These are phyloP conservation scores for Guillardia theta DNA, from an alignment of 78 protist species.

Conservation along the genomic window DNA sequence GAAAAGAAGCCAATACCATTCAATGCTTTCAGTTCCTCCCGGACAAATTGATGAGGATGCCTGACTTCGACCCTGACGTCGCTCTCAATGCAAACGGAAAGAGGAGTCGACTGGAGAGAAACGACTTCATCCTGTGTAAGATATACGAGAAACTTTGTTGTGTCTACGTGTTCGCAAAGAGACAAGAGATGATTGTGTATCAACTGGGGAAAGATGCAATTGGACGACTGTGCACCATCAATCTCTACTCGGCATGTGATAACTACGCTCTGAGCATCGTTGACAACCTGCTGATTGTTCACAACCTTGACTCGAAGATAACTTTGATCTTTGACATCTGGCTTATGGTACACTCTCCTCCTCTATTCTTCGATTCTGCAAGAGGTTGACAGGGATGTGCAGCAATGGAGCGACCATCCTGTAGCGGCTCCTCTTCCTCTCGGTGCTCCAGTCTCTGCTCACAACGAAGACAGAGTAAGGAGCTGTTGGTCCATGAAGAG, in stretches of 20 bases:
- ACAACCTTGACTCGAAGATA: neutral
- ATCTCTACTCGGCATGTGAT: neutral
- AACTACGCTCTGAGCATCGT: neutral
- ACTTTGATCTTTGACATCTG: neutral
- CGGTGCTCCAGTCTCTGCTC: neutral
- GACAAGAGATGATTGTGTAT: neutral
- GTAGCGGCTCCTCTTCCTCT: neutral
- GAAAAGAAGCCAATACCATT: neutral
- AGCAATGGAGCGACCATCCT: neutral
- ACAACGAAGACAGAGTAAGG: neutral
- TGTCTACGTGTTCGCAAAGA: neutral
- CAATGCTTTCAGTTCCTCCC: neutral
- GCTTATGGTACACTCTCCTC: no score
- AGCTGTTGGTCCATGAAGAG: neutral
- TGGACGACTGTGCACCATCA: neutral
- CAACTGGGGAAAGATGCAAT: neutral
- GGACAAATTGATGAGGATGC: neutral
- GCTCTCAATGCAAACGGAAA: neutral
- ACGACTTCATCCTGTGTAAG: neutral
- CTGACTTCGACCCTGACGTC: conserved; percentile 10
- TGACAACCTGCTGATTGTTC: neutral
- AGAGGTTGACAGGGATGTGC: no score
- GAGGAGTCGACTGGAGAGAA: neutral
- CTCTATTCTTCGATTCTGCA: no score
- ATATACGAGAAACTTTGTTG: neutral